Base-by-base conservation (phyloP, 345 rosid genomes). In the Pseudoturritis turrita region DNA sequence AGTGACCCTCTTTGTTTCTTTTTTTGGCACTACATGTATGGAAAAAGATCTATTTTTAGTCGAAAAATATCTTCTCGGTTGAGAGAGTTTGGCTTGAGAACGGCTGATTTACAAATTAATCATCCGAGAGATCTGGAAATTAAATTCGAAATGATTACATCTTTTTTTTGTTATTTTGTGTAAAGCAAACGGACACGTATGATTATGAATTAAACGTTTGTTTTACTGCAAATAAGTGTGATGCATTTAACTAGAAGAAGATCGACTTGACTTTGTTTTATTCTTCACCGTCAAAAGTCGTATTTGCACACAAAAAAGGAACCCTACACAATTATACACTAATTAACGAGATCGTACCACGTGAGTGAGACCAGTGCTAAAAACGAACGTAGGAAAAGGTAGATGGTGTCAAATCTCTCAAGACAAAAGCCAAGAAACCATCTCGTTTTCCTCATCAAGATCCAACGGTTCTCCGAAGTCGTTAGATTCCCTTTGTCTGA, bases 351-450 rank as follows among this genome's bases (percentile, higher is more conserved):
- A 10, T 49, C 57, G 10, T 49, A n/a, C 35, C 45, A 21, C 57
- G 15, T 11, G 8, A 28, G 15, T 11, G 8, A 28, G 21, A 29
- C 18, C 55, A 11, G 18, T 1, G 11, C 18, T 14, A 33, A 65
- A 5, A 9, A 13, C 57, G 0, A 25, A 17, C 17, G 7, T 40
- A 31, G 40, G 1, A 22, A 35, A 33, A 55, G 11, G 21, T 10
- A 31, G 0, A 35, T 11, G 22, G 45, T 47, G 33, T 18, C 46
- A 18, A 35, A 49, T 18, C 6, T 25, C 43, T 80, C 77, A 83
- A 52, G 82, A 81, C 44, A 76, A 70, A 62, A 81, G 82, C 86
- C 84, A 81, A 31, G 79, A 56, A 46, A 68, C 72, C 35, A 81
- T 57, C 26, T 55, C 75, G 53, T 76, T 73, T 55, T 70, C 55